phyloP scores from a whole-genome alignment of 345 rosid species.

The Moricandia moricandioides region DNA sequence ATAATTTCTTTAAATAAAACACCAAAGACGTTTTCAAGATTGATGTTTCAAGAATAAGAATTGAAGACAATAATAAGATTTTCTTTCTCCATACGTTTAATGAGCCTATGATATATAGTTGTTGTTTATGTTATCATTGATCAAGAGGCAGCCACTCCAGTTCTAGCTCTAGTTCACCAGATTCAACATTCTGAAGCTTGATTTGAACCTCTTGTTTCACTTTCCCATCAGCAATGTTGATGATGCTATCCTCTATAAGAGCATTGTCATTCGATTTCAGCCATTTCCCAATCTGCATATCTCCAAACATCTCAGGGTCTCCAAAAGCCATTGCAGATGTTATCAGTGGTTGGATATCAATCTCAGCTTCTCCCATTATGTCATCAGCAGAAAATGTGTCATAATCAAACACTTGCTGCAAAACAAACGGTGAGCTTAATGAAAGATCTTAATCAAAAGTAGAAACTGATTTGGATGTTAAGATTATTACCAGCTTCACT shows the following conservation, averaged over 20 bases:
- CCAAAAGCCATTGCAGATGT: constrained; percentile 94
- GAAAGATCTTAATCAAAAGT: not conserved
- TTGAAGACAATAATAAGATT: constrained; percentile 10
- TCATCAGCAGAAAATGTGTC: constrained; percentile 98
- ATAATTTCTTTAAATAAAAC: not conserved
- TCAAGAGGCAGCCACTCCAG: constrained; percentile 77
- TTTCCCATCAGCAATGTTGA: constrained; percentile 88
- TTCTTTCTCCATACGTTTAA: not conserved
- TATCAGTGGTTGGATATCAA: constrained; percentile 87
- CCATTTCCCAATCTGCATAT: constrained; percentile 99
- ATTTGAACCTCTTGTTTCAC: constrained; percentile 70
- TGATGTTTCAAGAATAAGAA: constrained; percentile 12
- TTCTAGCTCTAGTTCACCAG: constrained; percentile 74
- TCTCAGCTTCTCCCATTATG: constrained; percentile 97
- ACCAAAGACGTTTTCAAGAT: constrained; percentile 20
- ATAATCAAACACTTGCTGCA: constrained; percentile 73
- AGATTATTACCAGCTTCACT: constrained; percentile 56
- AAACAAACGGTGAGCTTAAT: not conserved
- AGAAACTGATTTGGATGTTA: not conserved
- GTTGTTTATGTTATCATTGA: constrained; percentile 39
- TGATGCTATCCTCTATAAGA: constrained; percentile 71
- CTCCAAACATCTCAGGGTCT: constrained; percentile 80
- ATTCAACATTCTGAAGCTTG: constrained; percentile 97
- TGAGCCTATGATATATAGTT: constrained; percentile 11
- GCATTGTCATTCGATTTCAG: constrained; percentile 83